Conservation (phyloP, 371 early-diverging fungal species). For the Mortierella sp. region DNA sequence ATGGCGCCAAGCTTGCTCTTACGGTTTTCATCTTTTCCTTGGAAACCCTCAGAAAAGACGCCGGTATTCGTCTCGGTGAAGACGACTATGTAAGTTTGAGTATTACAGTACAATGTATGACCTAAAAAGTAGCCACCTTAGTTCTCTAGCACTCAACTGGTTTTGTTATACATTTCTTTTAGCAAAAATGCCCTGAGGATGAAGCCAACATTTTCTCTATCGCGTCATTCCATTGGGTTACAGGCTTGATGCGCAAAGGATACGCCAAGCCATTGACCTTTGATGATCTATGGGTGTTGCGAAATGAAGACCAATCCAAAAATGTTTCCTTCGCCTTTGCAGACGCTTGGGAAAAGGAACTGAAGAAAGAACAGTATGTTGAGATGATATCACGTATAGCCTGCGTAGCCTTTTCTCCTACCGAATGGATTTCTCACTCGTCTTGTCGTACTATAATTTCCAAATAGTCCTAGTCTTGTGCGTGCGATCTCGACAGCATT, state of each 20-base stretch:
- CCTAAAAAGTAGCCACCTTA: neutral
- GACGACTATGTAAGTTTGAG: conserved; percentile 26
- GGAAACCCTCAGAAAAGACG: conserved; percentile 42
- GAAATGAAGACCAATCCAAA: conserved; percentile 74
- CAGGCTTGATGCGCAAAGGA: conserved; percentile 87
- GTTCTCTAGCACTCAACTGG: neutral
- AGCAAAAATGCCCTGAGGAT: conserved; percentile 77
- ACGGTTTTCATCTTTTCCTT: conserved; percentile 29
- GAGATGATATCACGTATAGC: no score
- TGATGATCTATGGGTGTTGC: conserved; percentile 86
- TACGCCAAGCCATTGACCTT: conserved; percentile 78
- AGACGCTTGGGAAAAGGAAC: conserved; percentile 76
- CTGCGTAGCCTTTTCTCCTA: neutral
- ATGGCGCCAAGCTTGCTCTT: conserved; percentile 14
- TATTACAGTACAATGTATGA: neutral
- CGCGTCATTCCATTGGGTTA: conserved; percentile 94
- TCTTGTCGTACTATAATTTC: neutral
- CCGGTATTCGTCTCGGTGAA: conserved; percentile 41
- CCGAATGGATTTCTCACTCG: neutral
- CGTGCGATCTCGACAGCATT: conserved; percentile 73
- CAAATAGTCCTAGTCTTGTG: conserved; percentile 75
- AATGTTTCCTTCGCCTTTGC: conserved; percentile 76
- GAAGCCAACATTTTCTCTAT: conserved; percentile 88
- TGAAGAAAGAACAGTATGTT: conserved; percentile 67
- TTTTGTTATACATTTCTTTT: neutral